These are phyloP conservation scores for Xylariaceae sp. DNA, from an alignment of 2,329 filamentous ascomycete genomes.

Conservation along the genomic window DNA sequence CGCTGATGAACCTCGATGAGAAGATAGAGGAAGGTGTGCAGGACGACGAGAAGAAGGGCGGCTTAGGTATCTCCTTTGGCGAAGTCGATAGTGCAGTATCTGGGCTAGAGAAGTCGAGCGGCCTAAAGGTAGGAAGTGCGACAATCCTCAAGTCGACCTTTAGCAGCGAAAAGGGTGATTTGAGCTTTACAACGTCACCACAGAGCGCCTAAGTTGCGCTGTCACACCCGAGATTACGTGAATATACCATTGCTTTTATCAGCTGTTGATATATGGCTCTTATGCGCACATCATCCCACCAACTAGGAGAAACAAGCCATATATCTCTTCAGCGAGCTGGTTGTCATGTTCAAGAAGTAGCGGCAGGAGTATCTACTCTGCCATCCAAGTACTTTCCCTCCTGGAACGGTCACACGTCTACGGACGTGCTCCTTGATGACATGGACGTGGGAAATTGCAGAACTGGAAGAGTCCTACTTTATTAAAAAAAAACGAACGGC, in stretches of 20 bases:
- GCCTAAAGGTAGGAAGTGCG: constrained; percentile 44
- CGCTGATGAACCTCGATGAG: constrained; percentile 76
- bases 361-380: not conserved
- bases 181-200: constrained; percentile 35
- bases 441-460: constrained; percentile 8
- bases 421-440: not conserved
- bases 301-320: not conserved
- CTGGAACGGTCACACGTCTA: not conserved
- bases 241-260: constrained; percentile 9
- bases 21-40: constrained; percentile 43
- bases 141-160: constrained; percentile 42
- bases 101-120: constrained; percentile 46
- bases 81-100: constrained; percentile 49
- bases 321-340: not conserved
- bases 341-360: not conserved
- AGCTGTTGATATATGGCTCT: constrained; percentile 12
- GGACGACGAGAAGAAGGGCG: constrained; percentile 43
- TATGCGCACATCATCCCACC: not conserved
- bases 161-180: constrained; percentile 42
- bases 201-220: constrained; percentile 39
- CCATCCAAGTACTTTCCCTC: not conserved
- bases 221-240: constrained; percentile 2
- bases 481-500: not conserved
- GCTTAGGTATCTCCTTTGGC: constrained; percentile 48
- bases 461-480: not conserved